Evolutionary conservation across 768 basidiomycete genomes (phyloP), one percentile per base, ranked within the genome.

Genomic region (Suillus bovinus): DNA sequence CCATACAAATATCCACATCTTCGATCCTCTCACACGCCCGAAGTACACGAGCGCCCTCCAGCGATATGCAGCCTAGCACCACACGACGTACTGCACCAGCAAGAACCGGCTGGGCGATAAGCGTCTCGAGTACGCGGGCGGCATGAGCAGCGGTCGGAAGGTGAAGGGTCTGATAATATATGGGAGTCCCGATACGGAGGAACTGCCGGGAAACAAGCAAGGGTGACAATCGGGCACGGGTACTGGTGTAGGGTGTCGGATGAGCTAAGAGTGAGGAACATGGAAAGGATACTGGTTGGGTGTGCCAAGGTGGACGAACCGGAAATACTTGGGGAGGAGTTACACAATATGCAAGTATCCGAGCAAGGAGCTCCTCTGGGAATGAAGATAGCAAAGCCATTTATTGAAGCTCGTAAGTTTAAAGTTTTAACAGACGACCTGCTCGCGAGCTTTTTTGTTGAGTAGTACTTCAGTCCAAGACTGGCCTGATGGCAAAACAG

Each of bases 151-250:
- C 63, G 0, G 81, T 76, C 41, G 70, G 74, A 50, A 89, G 68
- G 66, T 78, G 76, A 47, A 89, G 63, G 47, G 79, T 77, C 68
- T 82, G 77, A 76, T 88, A 88, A 64, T 85, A 79, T 14, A 87
- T 77, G 2, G 87, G 86, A 0, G 80, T 80, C 2, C 78, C 80
- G 63, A 89, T 86, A 62, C 88, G 80, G 49, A 79, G 71, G 74
- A 87, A 85, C 27, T 74, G 68, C 42, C 72, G 80, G 56, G 74
- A 86, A 52, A 85, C 83, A 58, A 84, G 80, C 17, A 89, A 79
- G 0, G 81, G 78, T 5, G 83, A 76, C 20, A 74, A 68, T 16
- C 72, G 72, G 34, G 72, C 68, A 50, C 62, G 62, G 56, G 42
- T 53, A 31, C 29, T 34, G 31, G 59, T 58, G 38, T 64, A 60